These are phyloP conservation scores for Marvania coccoides DNA, from an alignment of 139 green algal species.

Conservation along the genomic window DNA sequence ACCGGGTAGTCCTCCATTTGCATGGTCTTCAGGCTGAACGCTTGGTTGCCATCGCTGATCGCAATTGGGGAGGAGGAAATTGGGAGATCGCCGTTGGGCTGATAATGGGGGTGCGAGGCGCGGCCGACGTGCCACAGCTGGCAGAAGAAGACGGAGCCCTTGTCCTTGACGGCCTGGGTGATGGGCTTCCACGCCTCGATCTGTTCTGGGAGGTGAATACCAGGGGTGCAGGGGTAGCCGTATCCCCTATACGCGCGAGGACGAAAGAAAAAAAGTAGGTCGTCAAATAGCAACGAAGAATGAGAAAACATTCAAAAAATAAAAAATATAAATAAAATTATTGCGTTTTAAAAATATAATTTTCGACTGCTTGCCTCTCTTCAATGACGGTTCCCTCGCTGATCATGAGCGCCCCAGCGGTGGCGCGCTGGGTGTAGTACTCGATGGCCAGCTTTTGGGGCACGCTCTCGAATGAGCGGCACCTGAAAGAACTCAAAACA, in stretches of 20 bases:
- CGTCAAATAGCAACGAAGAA: background rate
- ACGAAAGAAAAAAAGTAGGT: background rate
- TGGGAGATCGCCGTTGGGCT: conserved; percentile 40
- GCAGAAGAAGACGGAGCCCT: conserved; percentile 62
- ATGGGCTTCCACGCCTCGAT: conserved; percentile 80
- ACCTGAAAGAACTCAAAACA: too few relatives aligned
- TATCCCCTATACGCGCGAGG: background rate
- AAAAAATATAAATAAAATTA: background rate
- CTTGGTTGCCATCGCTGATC: conserved; percentile 21
- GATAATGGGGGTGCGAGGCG: conserved; percentile 30
- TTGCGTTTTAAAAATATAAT: too few relatives aligned
- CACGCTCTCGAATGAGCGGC: conserved; percentile 42
- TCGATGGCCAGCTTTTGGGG: conserved; percentile 1
- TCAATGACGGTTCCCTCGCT: conserved; percentile 42
- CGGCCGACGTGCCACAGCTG: conserved; percentile 74
- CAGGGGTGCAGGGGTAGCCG: conserved; percentile 52
- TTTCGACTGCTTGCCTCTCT: too few relatives aligned
- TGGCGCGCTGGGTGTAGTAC: conserved; percentile 56
- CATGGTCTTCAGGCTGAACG: conserved; percentile 23
- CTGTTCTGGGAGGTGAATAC: conserved; percentile 70
- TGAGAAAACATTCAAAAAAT: too few relatives aligned
- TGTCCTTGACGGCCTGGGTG: conserved; percentile 58
- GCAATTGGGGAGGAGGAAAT: conserved; percentile 45
- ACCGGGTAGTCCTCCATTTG: conserved; percentile 16
- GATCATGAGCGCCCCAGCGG: conserved; percentile 55